Percentiles rank a stretch among this genome's conserved stretches.
Conservation (phyloP, 805 yeast genomes). For the Pichia pseudocactophila region DNA sequence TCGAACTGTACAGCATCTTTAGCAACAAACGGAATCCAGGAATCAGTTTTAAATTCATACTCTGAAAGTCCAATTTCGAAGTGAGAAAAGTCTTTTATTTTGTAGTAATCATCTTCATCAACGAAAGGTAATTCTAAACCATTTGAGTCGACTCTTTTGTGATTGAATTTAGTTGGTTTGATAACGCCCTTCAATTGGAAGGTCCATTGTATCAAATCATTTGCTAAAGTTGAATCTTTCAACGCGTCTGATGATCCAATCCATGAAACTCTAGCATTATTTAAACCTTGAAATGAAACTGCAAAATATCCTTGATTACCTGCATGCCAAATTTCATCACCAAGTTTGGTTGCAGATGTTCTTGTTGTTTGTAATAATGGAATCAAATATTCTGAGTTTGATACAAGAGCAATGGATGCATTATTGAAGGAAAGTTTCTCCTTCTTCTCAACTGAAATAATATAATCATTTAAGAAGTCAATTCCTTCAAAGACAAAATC, state of each 20-base stretch:
- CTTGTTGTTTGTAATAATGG: slow-evolving; percentile 63
- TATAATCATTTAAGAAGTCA: slow-evolving; percentile 24
- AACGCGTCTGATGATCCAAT: slow-evolving; percentile 48
- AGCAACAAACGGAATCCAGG: slow-evolving; percentile 57
- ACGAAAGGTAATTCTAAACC: slow-evolving; percentile 7
- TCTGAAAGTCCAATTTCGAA: slow-evolving; percentile 45
- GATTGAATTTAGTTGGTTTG: slow-evolving; percentile 44
- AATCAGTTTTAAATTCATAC: slow-evolving; percentile 31
- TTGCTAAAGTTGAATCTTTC: slow-evolving; percentile 29
- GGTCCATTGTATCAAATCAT: slow-evolving; percentile 56
- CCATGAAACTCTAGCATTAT: slow-evolving; percentile 76
- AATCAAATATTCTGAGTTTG: slow-evolving; percentile 57
- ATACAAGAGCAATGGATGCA: slow-evolving; percentile 63
- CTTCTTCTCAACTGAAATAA: slow-evolving; percentile 13
- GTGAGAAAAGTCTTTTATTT: slow-evolving; percentile 62
- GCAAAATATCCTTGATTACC: slow-evolving; percentile 73
- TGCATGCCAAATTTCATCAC: slow-evolving; percentile 48
- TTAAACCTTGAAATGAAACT: slow-evolving; percentile 71
- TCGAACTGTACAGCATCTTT: slow-evolving; percentile 58
- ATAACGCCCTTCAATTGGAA: slow-evolving; percentile 63
- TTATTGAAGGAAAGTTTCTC: slow-evolving; percentile 17
- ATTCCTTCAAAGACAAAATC: slow-evolving; percentile 16
- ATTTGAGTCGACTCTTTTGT: slow-evolving; percentile 32
- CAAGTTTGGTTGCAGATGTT: slow-evolving; percentile 44
- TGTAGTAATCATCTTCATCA: slow-evolving; percentile 44